phyloP scores from a whole-genome alignment of 31 red algal species.

The Porphyra umbilicalis region DNA sequence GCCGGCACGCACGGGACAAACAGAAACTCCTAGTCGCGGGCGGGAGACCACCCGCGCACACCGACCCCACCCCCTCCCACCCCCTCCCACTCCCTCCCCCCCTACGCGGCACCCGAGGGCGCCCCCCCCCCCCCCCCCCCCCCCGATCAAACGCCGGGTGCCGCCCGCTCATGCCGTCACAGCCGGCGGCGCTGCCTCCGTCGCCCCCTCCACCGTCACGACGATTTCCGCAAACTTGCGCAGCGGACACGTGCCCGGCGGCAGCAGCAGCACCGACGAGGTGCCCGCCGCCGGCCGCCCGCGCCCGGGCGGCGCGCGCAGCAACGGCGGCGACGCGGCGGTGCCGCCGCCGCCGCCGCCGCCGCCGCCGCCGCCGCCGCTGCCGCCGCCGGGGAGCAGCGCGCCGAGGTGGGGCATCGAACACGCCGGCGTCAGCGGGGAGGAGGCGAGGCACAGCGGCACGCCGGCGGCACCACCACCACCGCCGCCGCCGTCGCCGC shows the following conservation, averaged over 20 bases:
- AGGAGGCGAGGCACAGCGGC: background rate
- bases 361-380: background rate
- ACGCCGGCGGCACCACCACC: background rate
- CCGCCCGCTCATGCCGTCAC: background rate
- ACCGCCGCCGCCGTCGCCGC: background rate
- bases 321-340: background rate
- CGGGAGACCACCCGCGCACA: background rate
- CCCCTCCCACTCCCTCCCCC: background rate
- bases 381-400: background rate
- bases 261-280: background rate
- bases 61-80: background rate
- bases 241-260: background rate
- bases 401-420: background rate
- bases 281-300: background rate
- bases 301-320: background rate
- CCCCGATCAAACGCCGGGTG: too few relatives aligned
- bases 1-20: background rate
- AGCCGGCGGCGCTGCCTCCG: background rate
- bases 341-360: background rate
- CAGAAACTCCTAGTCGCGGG: background rate
- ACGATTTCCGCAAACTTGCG: background rate
- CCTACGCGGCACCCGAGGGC: background rate
- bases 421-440: background rate
- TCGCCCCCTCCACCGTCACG: background rate
- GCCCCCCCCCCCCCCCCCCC: background rate